Evolutionary conservation across 495 filamentous ascomycete genomes (phyloP), one percentile per base, ranked within the genome.

Genomic region (Podospora appendiculata): DNA sequence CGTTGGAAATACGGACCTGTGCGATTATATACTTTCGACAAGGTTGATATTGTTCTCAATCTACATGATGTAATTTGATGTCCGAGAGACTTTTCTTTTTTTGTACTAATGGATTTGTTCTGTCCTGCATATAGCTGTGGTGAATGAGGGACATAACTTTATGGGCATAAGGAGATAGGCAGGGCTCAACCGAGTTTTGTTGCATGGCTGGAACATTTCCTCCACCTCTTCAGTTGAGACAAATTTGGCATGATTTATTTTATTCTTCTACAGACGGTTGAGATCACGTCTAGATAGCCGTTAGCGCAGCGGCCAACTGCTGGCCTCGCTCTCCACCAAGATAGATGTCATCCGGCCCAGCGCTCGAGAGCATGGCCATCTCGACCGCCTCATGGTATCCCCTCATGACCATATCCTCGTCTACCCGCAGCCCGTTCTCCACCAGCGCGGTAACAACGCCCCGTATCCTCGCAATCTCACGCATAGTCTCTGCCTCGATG

Each of bases 361-460:
- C 80, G 8, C 75, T 65, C 8, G 65, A 65, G 41, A 83, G 76
- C 41, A 85, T 63, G 48, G 87, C 85, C 61, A 86, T 76, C 70
- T 90, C 84, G 11, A 90, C 67, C 16, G 83, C 83, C 52, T 83
- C 87, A 36, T 88, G 82, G 65, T 98, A 97, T 4, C 85, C 88
- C 50, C 71, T 80, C 60, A 81, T 85, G 12, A 97, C 84, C 67
- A 89, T 90, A 25, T 94, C 90, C 71, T 97, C 92, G 64, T 97
- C 94, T 35, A 98, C 90, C 32, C 84, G 78, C 18, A 90, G 69
- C 3, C 89, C 86, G n/a, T 81, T 75, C 65, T 90, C 86, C 11
- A 93, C 85, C 54, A 98, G 68, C 8, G 87, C 84, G 47, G 77
- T 83, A 35, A 98, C 84, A 47, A 90, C 87, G 14, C 89, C 85